A percentile compares a stretch with the other conserved stretches of the same genome.
These are phyloP conservation scores for Podospora sp. DNA, from an alignment of 495 filamentous ascomycete genomes.

Conservation along the genomic window DNA sequence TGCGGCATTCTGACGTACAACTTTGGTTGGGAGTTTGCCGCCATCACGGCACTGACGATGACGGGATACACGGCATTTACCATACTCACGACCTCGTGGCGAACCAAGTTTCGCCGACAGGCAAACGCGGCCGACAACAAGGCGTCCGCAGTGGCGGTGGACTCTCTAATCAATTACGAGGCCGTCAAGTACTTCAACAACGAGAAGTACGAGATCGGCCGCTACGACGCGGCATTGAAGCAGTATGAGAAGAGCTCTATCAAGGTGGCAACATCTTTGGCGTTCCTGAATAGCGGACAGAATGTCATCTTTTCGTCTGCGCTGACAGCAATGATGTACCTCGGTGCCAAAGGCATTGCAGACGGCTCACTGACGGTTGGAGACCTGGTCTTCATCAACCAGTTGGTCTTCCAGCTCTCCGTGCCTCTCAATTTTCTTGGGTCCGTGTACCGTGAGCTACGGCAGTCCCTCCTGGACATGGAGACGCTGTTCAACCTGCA, in stretches of 20 bases:
- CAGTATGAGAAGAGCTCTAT: conserved; percentile 92
- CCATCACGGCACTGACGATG: conserved; percentile 90
- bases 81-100: conserved; percentile 92
- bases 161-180: conserved; percentile 97
- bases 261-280: conserved; percentile 90
- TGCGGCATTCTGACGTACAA: conserved; percentile 94
- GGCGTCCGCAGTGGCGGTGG: conserved; percentile 92
- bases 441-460: conserved; percentile 91
- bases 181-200: conserved; percentile 99
- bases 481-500: conserved; percentile 99
- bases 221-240: conserved; percentile 86
- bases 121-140: conserved; percentile 96
- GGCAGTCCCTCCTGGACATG: conserved; percentile 96
- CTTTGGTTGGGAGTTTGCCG: conserved; percentile 88
- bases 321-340: conserved; percentile 97
- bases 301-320: conserved; percentile 96
- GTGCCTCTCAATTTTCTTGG: conserved; percentile 96
- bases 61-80: conserved; percentile 91
- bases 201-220: conserved; percentile 86
- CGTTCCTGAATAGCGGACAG: conserved; percentile 95
- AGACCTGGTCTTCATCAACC: conserved; percentile 97
- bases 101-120: conserved; percentile 92
- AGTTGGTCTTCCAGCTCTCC: conserved; percentile 96
- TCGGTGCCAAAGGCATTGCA: conserved; percentile 86
- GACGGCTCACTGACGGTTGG: conserved; percentile 83